Conservation (phyloP, 768 basidiomycete species). For the Leccinum subgranulosum region DNA sequence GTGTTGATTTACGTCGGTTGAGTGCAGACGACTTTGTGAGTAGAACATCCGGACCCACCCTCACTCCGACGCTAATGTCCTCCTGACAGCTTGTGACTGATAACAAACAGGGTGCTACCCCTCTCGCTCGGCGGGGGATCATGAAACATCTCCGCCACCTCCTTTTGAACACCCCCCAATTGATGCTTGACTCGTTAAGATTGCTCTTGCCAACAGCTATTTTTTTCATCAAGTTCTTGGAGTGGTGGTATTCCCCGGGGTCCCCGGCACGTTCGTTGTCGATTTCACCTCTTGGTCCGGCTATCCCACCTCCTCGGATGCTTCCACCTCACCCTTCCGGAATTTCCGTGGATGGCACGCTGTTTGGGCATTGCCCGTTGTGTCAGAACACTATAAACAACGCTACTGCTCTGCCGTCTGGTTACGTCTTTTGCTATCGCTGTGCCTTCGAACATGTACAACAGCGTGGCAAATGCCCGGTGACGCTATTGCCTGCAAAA, state of each 20-base stretch:
- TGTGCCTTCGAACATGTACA: conserved; percentile 85
- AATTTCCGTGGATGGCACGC: conserved; percentile 54
- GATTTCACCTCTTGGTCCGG: conserved; percentile 58
- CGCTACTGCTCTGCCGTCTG: conserved; percentile 86
- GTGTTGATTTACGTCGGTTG: conserved; percentile 78
- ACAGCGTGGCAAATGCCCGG: conserved; percentile 76
- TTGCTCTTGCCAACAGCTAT: conserved; percentile 83
- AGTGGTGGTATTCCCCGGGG: conserved; percentile 98
- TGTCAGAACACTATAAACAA: conserved; percentile 74
- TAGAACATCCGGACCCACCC: conserved; percentile 2
- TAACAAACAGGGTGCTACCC: conserved; percentile 12
- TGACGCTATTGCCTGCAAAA: conserved; percentile 73
- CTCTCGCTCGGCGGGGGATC: conserved; percentile 34
- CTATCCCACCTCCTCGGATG: conserved; percentile 73
- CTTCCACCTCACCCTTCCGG: conserved; percentile 73
- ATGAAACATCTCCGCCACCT: conserved; percentile 44
- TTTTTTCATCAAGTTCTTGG: conserved; percentile 93
- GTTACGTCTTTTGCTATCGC: conserved; percentile 93
- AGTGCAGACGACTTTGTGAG: conserved; percentile 77
- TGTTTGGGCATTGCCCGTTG: conserved; percentile 83
- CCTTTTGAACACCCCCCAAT: conserved; percentile 52
- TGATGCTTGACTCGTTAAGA: conserved; percentile 74
- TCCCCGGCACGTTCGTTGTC: conserved; percentile 79
- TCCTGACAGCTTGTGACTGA: conserved; percentile 15
- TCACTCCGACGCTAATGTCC: background rate